These are phyloP conservation scores for Gymnopilus dilepis DNA, from an alignment of 768 basidiomycete genomes.

Conservation along the genomic window DNA sequence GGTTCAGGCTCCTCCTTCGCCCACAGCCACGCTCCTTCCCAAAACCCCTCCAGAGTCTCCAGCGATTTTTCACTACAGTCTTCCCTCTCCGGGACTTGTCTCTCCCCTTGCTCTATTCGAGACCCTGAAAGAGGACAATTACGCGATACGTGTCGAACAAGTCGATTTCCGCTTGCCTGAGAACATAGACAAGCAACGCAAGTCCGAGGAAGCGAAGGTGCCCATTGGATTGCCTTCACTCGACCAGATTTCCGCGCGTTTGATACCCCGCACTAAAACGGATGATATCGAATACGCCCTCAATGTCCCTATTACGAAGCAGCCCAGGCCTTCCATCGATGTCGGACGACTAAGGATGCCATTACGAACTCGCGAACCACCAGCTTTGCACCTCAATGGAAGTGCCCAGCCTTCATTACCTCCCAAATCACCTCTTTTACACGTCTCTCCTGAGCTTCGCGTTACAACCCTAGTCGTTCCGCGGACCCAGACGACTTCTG, in stretches of 20 bases:
- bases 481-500: constrained; percentile 45
- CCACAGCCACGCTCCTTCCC: constrained; percentile 59
- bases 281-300: constrained; percentile 29
- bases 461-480: constrained; percentile 56
- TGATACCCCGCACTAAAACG: constrained; percentile 45
- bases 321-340: constrained; percentile 27
- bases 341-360: constrained; percentile 52
- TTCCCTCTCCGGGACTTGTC: constrained; percentile 70
- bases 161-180: constrained; percentile 60
- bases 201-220: constrained; percentile 21
- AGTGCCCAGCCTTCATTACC: constrained; percentile 31
- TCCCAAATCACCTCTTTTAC: constrained; percentile 41
- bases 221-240: constrained; percentile 59
- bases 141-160: constrained; percentile 59
- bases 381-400: constrained; percentile 17
- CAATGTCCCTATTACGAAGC: constrained; percentile 37
- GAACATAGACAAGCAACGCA: constrained; percentile 24
- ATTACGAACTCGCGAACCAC: constrained; percentile 29
- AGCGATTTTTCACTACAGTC: constrained; percentile 67
- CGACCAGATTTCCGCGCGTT: constrained; percentile 74
- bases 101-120: constrained; percentile 69
- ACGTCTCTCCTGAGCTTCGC: constrained; percentile 44
- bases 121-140: constrained; percentile 42
- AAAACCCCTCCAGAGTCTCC: constrained; percentile 76
- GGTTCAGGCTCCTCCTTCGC: constrained; percentile 68